Base-by-base conservation (phyloP, 2,329 filamentous ascomycete species). In the Ramularia endophylla region DNA sequence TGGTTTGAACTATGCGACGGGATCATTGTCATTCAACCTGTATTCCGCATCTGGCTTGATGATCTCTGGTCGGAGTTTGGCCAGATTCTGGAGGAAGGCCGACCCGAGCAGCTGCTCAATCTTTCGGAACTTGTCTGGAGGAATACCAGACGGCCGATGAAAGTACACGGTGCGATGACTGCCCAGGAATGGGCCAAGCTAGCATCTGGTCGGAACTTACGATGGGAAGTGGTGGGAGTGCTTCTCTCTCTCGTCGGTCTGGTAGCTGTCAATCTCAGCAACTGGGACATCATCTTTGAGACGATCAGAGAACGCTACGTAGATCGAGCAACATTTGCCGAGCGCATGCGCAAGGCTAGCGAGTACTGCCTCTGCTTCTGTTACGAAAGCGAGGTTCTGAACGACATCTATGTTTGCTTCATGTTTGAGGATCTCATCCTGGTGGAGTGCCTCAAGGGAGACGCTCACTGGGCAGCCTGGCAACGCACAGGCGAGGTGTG, bases 231-330 rank as follows among this genome's bases (percentile, higher is more conserved):
- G 16, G 58, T 71, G 2, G 68, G 67, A 0, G 57, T 65, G 6
- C 54, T 69, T 2, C 52, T 66, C 3, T 60, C 60, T 1, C 41
- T 65, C 27, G 61, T 67, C 1, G 64, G 62, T 1, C 47, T 69
- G 12, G 51, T 67, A 13, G 62, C 62, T 1, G 47, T 53, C 22
- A 59, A 57, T 30, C 45, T 63, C 6, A 60, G 53, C 37, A 54
- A 59, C 34, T 62, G 59, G 58, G 58, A 62, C 40, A 48, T 46
- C 2, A 59, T 61, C n/a, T 60, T 63, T 29, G 66, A 51, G 45
- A 64, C 29, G 51, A 67, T 56, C 46, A 59, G 58, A 7, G 76
- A 80, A 51, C 77, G 78, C 31, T 67, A 67, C 7, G 60, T 65
- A 13, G 55, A 54, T 33, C 48, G 57, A 0, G 68, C 73, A 0